These are phyloP conservation scores for Cerioporus squamosus DNA, from an alignment of 1,284 basidiomycete species.

Conservation along the genomic window DNA sequence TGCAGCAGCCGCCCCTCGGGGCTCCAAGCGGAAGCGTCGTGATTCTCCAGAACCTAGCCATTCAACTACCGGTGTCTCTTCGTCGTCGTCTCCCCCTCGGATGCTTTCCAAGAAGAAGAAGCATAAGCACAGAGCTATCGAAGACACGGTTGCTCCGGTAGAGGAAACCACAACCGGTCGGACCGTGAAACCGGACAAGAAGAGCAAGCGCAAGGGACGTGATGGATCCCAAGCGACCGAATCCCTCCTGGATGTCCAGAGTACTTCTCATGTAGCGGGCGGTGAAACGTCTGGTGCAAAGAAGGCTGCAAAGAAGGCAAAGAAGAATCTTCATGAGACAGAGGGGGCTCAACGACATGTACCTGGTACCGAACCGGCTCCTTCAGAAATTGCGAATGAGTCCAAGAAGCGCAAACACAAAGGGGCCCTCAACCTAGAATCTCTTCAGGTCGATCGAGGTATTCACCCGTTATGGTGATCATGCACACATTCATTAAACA, in stretches of 20 bases:
- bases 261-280: too few species aligned
- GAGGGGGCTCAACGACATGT: background rate
- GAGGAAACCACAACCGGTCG: too few species aligned
- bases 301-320: slow-evolving; percentile 1
- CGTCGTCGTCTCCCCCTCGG: background rate
- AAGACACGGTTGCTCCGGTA: too few species aligned
- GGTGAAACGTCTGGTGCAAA: background rate
- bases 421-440: background rate
- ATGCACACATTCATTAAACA: too few species aligned
- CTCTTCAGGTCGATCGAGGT: background rate
- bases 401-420: slow-evolving; percentile 10
- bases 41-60: background rate
- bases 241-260: too few species aligned
- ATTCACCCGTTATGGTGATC: too few species aligned
- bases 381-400: background rate
- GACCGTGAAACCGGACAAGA: slow-evolving; percentile 1
- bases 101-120: slow-evolving; percentile 19
- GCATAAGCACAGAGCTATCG: slow-evolving; percentile 8
- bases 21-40: slow-evolving; percentile 19
- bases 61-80: background rate
- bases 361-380: background rate
- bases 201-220: slow-evolving; percentile 14
- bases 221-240: background rate
- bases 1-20: background rate
- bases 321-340: background rate